These are phyloP conservation scores for Pyricularia sp. DNA, from an alignment of 2,329 filamentous ascomycete species.

Conservation along the genomic window DNA sequence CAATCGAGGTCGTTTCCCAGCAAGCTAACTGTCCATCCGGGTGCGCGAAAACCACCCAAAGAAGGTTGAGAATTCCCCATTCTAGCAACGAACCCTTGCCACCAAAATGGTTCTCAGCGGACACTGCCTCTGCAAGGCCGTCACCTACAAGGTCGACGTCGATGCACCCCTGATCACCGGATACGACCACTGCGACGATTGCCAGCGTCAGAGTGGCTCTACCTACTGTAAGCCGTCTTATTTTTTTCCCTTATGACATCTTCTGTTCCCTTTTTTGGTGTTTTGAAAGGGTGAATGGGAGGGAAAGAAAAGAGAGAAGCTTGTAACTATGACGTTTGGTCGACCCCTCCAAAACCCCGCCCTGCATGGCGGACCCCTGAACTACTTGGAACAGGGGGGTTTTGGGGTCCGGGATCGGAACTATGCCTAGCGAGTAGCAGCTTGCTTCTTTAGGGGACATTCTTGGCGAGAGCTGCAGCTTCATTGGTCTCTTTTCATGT, in stretches of 20 bases:
- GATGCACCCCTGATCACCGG: conserved; percentile 40
- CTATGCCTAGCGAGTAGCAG: neutral
- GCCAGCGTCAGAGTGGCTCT: conserved; percentile 56
- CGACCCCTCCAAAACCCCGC: conserved; percentile 1
- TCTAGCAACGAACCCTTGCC: neutral
- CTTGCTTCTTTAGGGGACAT: neutral
- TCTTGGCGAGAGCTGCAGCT: neutral
- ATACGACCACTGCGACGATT: conserved; percentile 63
- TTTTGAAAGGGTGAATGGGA: neutral
- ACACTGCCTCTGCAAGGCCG: conserved; percentile 59
- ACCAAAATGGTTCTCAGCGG: conserved; percentile 50
- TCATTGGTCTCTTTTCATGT: neutral
- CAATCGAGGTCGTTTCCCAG: neutral
- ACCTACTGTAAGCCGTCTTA: conserved; percentile 44
- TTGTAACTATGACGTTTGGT: neutral
- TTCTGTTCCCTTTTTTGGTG: neutral
- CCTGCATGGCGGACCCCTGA: neutral
- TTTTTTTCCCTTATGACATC: neutral
- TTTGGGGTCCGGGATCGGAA: neutral
- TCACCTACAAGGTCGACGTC: conserved; percentile 51
- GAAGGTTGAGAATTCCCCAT: neutral
- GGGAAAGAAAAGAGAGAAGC: neutral
- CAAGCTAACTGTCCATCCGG: neutral
- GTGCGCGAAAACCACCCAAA: neutral
- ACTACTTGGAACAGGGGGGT: neutral